Evolutionary conservation across 352 stramenopile genomes (phyloP).

Genomic region (Phytophthora pinifolia): DNA sequence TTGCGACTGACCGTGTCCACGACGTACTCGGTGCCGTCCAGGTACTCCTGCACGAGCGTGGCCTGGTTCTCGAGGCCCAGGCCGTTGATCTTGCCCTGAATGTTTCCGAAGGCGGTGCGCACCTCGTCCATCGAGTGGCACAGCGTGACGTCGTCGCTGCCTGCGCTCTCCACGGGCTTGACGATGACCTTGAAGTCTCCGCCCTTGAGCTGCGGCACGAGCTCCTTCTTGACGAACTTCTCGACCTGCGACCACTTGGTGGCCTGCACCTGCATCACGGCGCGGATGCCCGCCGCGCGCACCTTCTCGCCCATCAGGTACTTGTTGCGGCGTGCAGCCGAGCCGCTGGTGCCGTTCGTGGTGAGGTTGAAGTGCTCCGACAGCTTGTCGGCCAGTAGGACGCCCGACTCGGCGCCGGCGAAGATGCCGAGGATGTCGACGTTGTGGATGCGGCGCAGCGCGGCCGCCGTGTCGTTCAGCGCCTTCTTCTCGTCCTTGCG

Average conservation of each 20-base stretch:
- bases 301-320: conserved; percentile 89
- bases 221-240: conserved; percentile 74
- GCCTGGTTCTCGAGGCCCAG: conserved; percentile 85
- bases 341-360: conserved; percentile 84
- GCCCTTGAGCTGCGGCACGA: conserved; percentile 33
- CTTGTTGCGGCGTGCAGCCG: conserved; percentile 88
- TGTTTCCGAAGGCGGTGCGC: conserved; percentile 88
- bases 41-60: conserved; percentile 95
- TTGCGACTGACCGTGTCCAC: conserved; percentile 95
- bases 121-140: conserved; percentile 91
- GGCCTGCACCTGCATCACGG: conserved; percentile 70
- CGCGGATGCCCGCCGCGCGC: conserved; percentile 63
- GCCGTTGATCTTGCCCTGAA: conserved; percentile 90
- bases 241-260: conserved; percentile 85
- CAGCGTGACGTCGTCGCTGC: conserved; percentile 93
- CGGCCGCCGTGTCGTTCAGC: conserved; percentile 39
- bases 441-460: conserved; percentile 34
- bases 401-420: conserved; percentile 92
- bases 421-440: conserved; percentile 82
- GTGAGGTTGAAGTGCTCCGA: conserved; percentile 88
- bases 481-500: conserved; percentile 27
- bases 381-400: conserved; percentile 90
- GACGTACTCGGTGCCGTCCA: conserved; percentile 95
- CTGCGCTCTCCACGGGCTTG: conserved; percentile 94
- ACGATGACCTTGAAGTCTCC: conserved; percentile 81